Evolutionary conservation across 805 yeast genomes (phyloP).

Genomic region (Wickerhamomyces hampshirensis): DNA sequence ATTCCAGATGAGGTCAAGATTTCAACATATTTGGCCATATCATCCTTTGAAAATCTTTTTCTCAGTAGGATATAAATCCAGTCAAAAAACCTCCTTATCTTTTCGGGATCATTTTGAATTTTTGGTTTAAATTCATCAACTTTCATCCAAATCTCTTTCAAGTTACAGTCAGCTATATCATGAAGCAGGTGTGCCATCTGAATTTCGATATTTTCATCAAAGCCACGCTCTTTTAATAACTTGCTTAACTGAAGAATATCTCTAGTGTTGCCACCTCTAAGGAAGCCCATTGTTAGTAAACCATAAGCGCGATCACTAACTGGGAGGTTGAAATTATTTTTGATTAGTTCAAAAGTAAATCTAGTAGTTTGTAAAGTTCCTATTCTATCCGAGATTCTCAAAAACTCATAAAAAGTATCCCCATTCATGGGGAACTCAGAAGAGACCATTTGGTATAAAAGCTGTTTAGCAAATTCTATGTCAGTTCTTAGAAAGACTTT

Average conservation of each 20-base stretch:
- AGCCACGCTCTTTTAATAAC: constrained; percentile 1
- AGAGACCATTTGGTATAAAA: constrained; percentile 23
- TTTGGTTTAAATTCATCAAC: constrained; percentile 4
- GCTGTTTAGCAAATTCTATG: constrained; percentile 24
- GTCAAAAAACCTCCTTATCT: constrained; percentile 7
- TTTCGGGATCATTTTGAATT: constrained; percentile 3
- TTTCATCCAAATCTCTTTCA: constrained; percentile 5
- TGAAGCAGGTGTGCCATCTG: constrained; percentile 7
- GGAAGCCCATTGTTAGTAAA: constrained; percentile 4
- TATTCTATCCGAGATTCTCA: constrained; percentile 14
- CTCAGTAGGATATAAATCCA: constrained; percentile 6
- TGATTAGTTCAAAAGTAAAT: constrained; percentile 19
- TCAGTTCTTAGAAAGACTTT: constrained; percentile 17
- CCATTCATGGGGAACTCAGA: constrained; percentile 22
- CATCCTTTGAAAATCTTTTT: constrained; percentile 8
- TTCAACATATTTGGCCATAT: constrained; percentile 7
- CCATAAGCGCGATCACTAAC: constrained; percentile 16
- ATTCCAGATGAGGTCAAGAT: constrained; percentile 10
- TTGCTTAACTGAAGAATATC: constrained; percentile 2
- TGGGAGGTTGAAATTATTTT: constrained; percentile 18
- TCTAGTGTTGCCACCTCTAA: constrained; percentile 4
- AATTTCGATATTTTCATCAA: constrained; percentile 6
- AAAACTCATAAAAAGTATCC: constrained; percentile 15
- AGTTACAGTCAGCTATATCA: constrained; percentile 2
- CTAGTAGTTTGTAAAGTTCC: constrained; percentile 16